Conservation (phyloP, 2,329 filamentous ascomycete genomes). For the Penicillium sp. region DNA sequence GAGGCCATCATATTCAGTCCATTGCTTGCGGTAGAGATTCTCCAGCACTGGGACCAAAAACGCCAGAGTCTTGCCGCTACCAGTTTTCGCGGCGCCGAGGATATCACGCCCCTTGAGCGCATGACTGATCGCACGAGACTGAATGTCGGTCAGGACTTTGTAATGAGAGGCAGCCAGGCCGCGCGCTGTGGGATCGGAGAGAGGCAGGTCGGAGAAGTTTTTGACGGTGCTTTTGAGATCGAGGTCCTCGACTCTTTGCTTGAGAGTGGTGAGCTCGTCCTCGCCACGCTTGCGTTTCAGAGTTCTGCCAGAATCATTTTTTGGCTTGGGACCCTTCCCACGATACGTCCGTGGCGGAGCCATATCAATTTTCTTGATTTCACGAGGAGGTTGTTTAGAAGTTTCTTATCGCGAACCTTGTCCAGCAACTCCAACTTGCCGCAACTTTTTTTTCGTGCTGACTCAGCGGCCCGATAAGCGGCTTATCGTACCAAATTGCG, state of each 20-base stretch:
- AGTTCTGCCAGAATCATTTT: conserved; percentile 29
- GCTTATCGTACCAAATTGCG: conserved; percentile 29
- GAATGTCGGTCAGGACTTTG: conserved; percentile 86
- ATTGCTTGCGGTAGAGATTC: conserved; percentile 84
- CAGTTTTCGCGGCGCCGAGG: conserved; percentile 91
- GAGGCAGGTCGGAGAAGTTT: conserved; percentile 79
- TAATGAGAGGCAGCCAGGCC: conserved; percentile 88
- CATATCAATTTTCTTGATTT: conserved; percentile 30
- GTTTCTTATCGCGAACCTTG: conserved; percentile 19
- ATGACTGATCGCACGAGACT: conserved; percentile 82
- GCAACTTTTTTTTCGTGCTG: conserved; percentile 39
- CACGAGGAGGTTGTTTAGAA: conserved; percentile 3
- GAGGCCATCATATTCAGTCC: conserved; percentile 87
- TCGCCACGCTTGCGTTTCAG: conserved; percentile 52
- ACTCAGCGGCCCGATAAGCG: conserved; percentile 41
- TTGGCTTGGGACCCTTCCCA: conserved; percentile 33
- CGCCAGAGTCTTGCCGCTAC: conserved; percentile 91
- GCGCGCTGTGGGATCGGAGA: conserved; percentile 76
- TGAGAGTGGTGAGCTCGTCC: conserved; percentile 46
- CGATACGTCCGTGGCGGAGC: conserved; percentile 32
- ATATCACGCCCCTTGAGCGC: conserved; percentile 86
- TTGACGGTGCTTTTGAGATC: conserved; percentile 56
- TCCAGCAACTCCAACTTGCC: conserved; percentile 4
- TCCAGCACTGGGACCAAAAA: conserved; percentile 92
- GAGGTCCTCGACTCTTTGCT: conserved; percentile 48